phyloP scores from a whole-genome alignment of 495 filamentous ascomycete species.

The Baudoinia panamericana region DNA sequence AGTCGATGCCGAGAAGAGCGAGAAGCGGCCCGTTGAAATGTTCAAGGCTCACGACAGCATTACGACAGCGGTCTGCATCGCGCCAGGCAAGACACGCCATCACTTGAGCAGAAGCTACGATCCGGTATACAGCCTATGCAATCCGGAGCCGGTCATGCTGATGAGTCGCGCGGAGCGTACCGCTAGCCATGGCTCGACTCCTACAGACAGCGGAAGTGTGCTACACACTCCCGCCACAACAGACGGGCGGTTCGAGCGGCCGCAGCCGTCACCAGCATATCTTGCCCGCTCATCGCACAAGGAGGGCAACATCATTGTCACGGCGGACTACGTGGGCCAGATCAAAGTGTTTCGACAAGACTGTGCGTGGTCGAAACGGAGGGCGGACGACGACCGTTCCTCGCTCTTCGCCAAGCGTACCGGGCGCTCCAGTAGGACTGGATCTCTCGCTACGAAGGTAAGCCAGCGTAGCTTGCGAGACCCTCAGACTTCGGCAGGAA shows the following conservation, averaged over 20 bases:
- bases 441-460: slow-evolving; percentile 42
- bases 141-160: slow-evolving; percentile 82
- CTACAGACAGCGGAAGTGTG: slow-evolving; percentile 22
- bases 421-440: slow-evolving; percentile 48
- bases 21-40: slow-evolving; percentile 68
- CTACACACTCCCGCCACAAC: slow-evolving; percentile 25
- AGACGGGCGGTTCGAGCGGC: slow-evolving; percentile 37
- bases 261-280: slow-evolving; percentile 50
- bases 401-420: slow-evolving; percentile 62
- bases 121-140: slow-evolving; percentile 90
- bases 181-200: slow-evolving; percentile 36
- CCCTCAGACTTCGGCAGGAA: slow-evolving; percentile 30
- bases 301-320: slow-evolving; percentile 84
- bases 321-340: slow-evolving; percentile 71
- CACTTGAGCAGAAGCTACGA: slow-evolving; percentile 70
- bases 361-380: slow-evolving; percentile 57
- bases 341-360: slow-evolving; percentile 95
- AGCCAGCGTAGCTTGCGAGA: slow-evolving; percentile 47
- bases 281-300: slow-evolving; percentile 59
- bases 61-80: slow-evolving; percentile 76
- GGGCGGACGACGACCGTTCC: slow-evolving; percentile 46
- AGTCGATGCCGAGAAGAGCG: slow-evolving; percentile 51
- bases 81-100: slow-evolving; percentile 65
- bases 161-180: slow-evolving; percentile 60
- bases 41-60: slow-evolving; percentile 84